These are phyloP conservation scores for Leucaena leucocephala DNA, from an alignment of 306 rosid genomes.

Conservation along the genomic window DNA sequence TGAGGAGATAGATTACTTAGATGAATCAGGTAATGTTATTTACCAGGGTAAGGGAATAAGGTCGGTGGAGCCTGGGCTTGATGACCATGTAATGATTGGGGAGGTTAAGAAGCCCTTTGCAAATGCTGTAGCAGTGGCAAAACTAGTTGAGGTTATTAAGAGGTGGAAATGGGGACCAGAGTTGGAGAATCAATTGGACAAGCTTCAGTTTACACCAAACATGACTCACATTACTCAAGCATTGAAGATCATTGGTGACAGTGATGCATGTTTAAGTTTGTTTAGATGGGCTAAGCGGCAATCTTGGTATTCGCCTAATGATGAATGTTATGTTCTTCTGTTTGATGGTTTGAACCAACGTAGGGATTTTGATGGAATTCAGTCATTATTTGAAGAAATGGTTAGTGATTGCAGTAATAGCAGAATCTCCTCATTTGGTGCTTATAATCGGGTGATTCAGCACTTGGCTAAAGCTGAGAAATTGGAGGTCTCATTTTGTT, in stretches of 20 bases:
- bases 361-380: slow-evolving; percentile 80
- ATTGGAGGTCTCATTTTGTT: slow-evolving; percentile 84
- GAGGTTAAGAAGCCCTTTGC: slow-evolving; percentile 70
- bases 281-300: slow-evolving; percentile 93
- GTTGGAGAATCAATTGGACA: slow-evolving; percentile 87
- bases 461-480: slow-evolving; percentile 88
- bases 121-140: slow-evolving; percentile 82
- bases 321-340: slow-evolving; percentile 69
- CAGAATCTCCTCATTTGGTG: slow-evolving; percentile 51
- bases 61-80: slow-evolving; percentile 85
- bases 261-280: slow-evolving; percentile 74
- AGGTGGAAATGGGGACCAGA: slow-evolving; percentile 99
- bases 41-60: slow-evolving; percentile 80
- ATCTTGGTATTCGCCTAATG: slow-evolving; percentile 74
- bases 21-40: slow-evolving; percentile 82
- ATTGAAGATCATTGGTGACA: slow-evolving; percentile 62
- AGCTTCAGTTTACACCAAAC: slow-evolving; percentile 80
- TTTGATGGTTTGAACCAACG: slow-evolving; percentile 74
- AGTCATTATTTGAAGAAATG: slow-evolving; percentile 82
- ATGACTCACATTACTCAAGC: slow-evolving; percentile 76
- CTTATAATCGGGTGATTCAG: slow-evolving; percentile 76
- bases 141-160: slow-evolving; percentile 81
- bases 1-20: slow-evolving; percentile 87
- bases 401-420: slow-evolving; percentile 62
- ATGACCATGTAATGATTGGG: slow-evolving; percentile 94